Evolutionary conservation across 208 protist genomes (phyloP).

Genomic region (Herpetomonas samuelpessoai): DNA sequence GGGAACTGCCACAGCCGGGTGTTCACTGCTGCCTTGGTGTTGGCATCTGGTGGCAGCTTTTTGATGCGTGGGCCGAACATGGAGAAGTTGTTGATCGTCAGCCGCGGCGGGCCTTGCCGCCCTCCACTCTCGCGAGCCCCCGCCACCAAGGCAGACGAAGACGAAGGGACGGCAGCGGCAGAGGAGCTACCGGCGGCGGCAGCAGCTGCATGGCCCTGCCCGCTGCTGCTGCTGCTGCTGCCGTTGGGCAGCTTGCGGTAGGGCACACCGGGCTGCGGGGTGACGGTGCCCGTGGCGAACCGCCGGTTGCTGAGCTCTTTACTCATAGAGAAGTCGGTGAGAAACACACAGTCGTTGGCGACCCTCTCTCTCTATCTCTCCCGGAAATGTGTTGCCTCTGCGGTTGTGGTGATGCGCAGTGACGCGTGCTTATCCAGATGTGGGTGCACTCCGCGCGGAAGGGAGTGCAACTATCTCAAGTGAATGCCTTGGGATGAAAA

Average conservation of each 20-base stretch:
- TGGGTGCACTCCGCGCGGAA: too few relatives aligned
- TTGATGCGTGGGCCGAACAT: slow-evolving; percentile 64
- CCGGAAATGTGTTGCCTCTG: too few relatives aligned
- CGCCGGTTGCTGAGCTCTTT: slow-evolving; percentile 6
- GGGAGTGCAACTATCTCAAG: too few relatives aligned
- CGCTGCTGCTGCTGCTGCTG: background rate
- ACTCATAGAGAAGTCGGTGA: too few relatives aligned
- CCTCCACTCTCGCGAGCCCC: background rate
- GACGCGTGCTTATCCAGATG: too few relatives aligned
- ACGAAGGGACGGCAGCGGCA: background rate
- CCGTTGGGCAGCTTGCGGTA: slow-evolving; percentile 6
- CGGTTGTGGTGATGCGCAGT: too few relatives aligned
- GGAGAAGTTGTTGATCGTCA: slow-evolving; percentile 74
- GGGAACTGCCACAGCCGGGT: slow-evolving; percentile 69
- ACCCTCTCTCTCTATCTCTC: too few relatives aligned
- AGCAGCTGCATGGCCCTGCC: too few relatives aligned
- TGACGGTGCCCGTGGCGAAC: background rate
- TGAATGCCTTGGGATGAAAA: too few relatives aligned
- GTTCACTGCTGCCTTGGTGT: slow-evolving; percentile 41
- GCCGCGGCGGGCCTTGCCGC: slow-evolving; percentile 15
- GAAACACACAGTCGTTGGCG: too few relatives aligned
- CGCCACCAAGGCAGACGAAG: background rate
- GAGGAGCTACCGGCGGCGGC: too few relatives aligned
- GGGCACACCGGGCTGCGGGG: slow-evolving; percentile 11
- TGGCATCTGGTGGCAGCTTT: slow-evolving; percentile 72